These are phyloP conservation scores for Pisolithus sp. DNA, from an alignment of 768 basidiomycete species.

Conservation along the genomic window DNA sequence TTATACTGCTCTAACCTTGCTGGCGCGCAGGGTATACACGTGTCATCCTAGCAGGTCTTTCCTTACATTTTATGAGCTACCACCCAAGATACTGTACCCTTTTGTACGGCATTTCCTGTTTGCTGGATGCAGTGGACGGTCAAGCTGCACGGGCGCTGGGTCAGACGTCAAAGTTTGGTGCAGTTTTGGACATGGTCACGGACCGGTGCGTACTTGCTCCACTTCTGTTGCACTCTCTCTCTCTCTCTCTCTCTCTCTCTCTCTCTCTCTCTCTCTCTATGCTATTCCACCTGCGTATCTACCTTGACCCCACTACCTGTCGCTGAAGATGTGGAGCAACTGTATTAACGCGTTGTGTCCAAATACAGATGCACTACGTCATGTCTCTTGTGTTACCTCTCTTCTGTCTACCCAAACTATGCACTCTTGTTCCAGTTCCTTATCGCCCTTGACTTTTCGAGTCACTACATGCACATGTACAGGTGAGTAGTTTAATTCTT, in stretches of 20 bases:
- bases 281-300: not conserved
- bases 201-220: conserved; percentile 61
- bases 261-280: no score
- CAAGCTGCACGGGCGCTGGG: conserved; percentile 82
- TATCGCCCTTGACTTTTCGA: conserved; percentile 94
- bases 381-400: conserved; percentile 88
- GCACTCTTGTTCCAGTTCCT: conserved; percentile 89
- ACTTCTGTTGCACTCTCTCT: conserved; percentile 1
- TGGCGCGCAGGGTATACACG: conserved; percentile 73
- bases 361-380: conserved; percentile 89
- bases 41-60: conserved; percentile 81
- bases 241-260: no score
- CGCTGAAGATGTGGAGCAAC: no score
- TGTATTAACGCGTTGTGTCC: not conserved
- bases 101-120: conserved; percentile 82
- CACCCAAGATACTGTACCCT: conserved; percentile 91
- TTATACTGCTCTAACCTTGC: not conserved
- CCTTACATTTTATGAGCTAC: conserved; percentile 89
- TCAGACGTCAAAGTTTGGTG: conserved; percentile 95
- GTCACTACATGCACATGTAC: conserved; percentile 99
- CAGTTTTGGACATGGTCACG: conserved; percentile 98
- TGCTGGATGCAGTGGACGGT: conserved; percentile 94
- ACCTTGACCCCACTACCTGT: no score
- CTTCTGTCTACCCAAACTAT: conserved; percentile 80
- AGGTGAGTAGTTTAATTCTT: conserved; percentile 49